phyloP scores from a whole-genome alignment of 1,139 yeast species.

The Yueomyces sp. region DNA sequence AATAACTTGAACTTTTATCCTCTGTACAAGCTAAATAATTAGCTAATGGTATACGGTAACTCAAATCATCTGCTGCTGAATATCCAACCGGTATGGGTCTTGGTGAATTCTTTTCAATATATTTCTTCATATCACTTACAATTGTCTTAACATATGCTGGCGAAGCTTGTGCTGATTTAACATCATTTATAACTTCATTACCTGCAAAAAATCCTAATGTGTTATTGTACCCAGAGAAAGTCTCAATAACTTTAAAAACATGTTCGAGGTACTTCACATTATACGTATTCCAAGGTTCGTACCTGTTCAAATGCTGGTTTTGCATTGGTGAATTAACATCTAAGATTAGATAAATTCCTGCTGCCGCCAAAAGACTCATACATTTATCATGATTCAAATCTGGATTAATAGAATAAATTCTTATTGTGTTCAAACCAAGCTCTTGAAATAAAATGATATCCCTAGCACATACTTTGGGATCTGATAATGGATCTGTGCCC shows the following conservation, averaged over 20 bases:
- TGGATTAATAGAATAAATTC: constrained; percentile 79
- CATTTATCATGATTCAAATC: constrained; percentile 75
- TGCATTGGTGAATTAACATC: constrained; percentile 84
- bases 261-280: constrained; percentile 57
- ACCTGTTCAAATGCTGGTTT: constrained; percentile 68
- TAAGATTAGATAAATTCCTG: constrained; percentile 80
- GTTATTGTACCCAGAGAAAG: constrained; percentile 74
- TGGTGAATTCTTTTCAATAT: constrained; percentile 43
- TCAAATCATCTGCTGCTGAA: constrained; percentile 87
- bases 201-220: constrained; percentile 92
- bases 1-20: constrained; percentile 31
- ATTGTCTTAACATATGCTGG: constrained; percentile 69
- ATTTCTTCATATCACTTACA: constrained; percentile 67
- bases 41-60: constrained; percentile 63
- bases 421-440: constrained; percentile 40
- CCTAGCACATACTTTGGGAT: constrained; percentile 44
- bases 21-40: constrained; percentile 71
- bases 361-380: constrained; percentile 81
- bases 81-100: constrained; percentile 84
- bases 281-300: constrained; percentile 83
- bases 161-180: constrained; percentile 52
- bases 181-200: constrained; percentile 81
- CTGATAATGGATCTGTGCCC: constrained; percentile 51
- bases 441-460: constrained; percentile 46
- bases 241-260: constrained; percentile 68